These are phyloP conservation scores for Sugiyamaella castrensis DNA, from an alignment of 1,139 yeast genomes.

Conservation along the genomic window DNA sequence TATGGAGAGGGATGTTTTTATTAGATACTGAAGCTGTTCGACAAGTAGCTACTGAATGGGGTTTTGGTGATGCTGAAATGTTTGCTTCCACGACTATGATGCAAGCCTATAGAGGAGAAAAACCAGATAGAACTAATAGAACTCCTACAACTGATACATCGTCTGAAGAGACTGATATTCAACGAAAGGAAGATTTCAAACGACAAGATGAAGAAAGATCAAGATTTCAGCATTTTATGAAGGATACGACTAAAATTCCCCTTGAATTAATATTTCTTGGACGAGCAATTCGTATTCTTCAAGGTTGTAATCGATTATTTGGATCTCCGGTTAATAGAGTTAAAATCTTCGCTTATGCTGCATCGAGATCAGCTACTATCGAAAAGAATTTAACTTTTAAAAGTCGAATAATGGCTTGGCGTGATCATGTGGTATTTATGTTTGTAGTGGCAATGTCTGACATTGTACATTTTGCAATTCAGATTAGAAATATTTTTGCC, in stretches of 20 bases:
- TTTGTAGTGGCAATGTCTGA: conserved; percentile 46
- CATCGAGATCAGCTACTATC: conserved; percentile 33
- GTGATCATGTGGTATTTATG: conserved; percentile 39
- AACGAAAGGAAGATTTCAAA: conserved; percentile 35
- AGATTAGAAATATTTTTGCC: conserved; percentile 41
- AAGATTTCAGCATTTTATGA: conserved; percentile 48
- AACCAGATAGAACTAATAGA: conserved; percentile 17
- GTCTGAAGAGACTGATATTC: conserved; percentile 16
- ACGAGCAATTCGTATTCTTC: conserved; percentile 71
- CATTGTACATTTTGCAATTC: conserved; percentile 42
- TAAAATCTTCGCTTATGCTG: conserved; percentile 57
- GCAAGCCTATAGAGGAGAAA: conserved; percentile 41
- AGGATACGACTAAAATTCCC: conserved; percentile 66
- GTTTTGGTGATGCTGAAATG: conserved; percentile 63
- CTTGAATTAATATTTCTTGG: conserved; percentile 62
- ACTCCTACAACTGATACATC: conserved; percentile 24
- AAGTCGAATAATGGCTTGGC: conserved; percentile 21
- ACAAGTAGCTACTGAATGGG: conserved; percentile 59
- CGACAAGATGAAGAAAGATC: conserved; percentile 41
- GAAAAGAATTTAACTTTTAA: conserved; percentile 13
- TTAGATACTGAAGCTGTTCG: conserved; percentile 50
- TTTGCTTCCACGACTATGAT: conserved; percentile 59
- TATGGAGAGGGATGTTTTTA: conserved; percentile 64
- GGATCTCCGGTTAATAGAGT: conserved; percentile 75
- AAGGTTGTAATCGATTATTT: conserved; percentile 59